Evolutionary conservation across 225 moss, liverwort and hornwort genomes (phyloP).

Genomic region (Climacium dendroides): DNA sequence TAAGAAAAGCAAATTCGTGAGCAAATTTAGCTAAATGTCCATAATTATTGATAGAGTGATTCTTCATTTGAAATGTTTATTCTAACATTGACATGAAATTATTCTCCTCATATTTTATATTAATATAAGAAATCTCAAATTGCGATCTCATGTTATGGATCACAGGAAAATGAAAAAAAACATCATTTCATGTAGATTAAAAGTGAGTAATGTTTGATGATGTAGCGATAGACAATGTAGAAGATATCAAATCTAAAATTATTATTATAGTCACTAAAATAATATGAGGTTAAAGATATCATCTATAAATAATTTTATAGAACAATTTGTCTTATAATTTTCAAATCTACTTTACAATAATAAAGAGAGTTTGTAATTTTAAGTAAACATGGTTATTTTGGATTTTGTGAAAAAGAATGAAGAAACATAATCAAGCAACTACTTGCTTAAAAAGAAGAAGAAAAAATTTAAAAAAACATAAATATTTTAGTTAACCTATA

Average conservation of each 20-base stretch:
- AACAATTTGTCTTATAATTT: background rate
- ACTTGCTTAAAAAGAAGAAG: background rate
- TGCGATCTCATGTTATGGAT: fast-evolving
- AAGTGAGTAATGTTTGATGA: background rate
- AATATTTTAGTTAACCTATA: too few species aligned
- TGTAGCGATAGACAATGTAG: fast-evolving
- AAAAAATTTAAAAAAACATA: too few species aligned
- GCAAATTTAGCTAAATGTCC: background rate
- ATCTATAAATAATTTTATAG: background rate
- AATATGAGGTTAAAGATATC: background rate
- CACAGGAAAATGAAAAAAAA: background rate
- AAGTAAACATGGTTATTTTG: too few species aligned
- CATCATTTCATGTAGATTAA: background rate
- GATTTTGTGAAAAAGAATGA: too few species aligned
- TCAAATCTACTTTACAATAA: background rate
- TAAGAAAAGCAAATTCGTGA: too few species aligned
- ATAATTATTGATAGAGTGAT: background rate
- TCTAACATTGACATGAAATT: background rate
- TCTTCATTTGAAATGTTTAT: background rate
- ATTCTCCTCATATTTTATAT: background rate
- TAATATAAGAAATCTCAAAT: background rate
- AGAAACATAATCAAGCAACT: background rate
- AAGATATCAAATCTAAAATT: background rate
- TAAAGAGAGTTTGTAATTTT: background rate
- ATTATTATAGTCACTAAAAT: too few species aligned